Percentiles rank a stretch among this genome's conserved stretches.
phyloP scores from a whole-genome alignment of 257 asterid genomes.

The Leonotis leonurus region DNA sequence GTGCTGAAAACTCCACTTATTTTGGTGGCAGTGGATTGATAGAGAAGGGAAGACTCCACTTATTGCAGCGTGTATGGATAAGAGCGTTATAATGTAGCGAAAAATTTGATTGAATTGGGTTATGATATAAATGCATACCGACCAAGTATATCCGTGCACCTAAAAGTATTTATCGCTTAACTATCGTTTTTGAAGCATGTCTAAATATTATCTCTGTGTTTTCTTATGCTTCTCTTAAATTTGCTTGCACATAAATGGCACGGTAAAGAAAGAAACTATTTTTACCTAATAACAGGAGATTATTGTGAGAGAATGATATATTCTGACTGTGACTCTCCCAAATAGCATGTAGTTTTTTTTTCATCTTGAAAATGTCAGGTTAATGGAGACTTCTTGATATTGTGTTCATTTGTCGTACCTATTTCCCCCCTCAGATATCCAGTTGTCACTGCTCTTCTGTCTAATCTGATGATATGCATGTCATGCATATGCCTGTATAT shows the following conservation, averaged over 20 bases:
- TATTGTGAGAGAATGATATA: background rate
- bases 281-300: background rate
- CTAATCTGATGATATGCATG: background rate
- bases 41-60: constrained; percentile 85
- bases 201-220: background rate
- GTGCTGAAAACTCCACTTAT: constrained; percentile 5
- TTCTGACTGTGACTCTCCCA: background rate
- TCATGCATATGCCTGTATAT: background rate
- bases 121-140: constrained; percentile 82
- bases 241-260: background rate
- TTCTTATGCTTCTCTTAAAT: background rate
- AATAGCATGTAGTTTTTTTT: background rate
- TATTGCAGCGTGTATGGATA: constrained; percentile 73
- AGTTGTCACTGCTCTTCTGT: background rate
- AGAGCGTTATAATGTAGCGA: constrained; percentile 62
- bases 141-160: constrained; percentile 42
- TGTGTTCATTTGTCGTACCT: background rate
- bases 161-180: background rate
- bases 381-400: background rate
- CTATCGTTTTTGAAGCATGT: background rate
- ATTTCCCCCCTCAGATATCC: background rate
- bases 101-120: constrained; percentile 79
- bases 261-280: background rate
- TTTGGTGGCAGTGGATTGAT: constrained; percentile 74
- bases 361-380: constrained; percentile 2